These are phyloP conservation scores for Phytopythium boreale DNA, from an alignment of 352 stramenopile genomes.

Conservation along the genomic window DNA sequence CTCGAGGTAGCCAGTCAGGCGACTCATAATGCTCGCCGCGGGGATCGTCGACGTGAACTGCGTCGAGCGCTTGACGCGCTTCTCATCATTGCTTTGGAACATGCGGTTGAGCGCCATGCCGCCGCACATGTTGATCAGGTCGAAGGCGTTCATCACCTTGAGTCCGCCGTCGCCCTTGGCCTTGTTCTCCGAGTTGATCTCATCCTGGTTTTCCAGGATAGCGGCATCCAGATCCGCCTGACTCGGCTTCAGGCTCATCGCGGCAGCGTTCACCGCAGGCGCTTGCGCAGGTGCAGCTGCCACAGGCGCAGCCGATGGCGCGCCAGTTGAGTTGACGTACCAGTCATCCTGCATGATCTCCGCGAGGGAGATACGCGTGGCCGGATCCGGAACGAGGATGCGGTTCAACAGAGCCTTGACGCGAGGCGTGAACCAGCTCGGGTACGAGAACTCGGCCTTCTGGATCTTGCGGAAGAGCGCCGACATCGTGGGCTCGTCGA, in stretches of 20 bases:
- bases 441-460: slow-evolving; percentile 94
- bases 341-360: slow-evolving; percentile 92
- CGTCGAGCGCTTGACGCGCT: slow-evolving; percentile 81
- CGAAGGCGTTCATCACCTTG: slow-evolving; percentile 91
- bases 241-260: slow-evolving; percentile 76
- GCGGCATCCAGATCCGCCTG: slow-evolving; percentile 80
- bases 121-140: slow-evolving; percentile 92
- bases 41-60: slow-evolving; percentile 86
- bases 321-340: slow-evolving; percentile 67
- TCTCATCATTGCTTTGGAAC: slow-evolving; percentile 87
- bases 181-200: slow-evolving; percentile 69
- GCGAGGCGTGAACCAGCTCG: slow-evolving; percentile 88
- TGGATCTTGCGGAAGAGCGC: slow-evolving; percentile 97
- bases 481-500: slow-evolving; percentile 94
- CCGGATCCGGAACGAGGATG: slow-evolving; percentile 93
- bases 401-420: slow-evolving; percentile 88
- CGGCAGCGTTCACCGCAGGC: slow-evolving; percentile 11
- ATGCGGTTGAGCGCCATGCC: slow-evolving; percentile 90
- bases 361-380: slow-evolving; percentile 76
- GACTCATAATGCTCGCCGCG: slow-evolving; percentile 72
- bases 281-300: slow-evolving; percentile 11
- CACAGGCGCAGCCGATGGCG: slow-evolving; percentile 12
- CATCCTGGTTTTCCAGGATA: slow-evolving; percentile 80
- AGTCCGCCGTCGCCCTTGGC: slow-evolving; percentile 54
- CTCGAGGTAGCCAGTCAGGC: slow-evolving; percentile 74